phyloP scores from a whole-genome alignment of 1,284 basidiomycete genomes.

The Anthracocystis setariae region DNA sequence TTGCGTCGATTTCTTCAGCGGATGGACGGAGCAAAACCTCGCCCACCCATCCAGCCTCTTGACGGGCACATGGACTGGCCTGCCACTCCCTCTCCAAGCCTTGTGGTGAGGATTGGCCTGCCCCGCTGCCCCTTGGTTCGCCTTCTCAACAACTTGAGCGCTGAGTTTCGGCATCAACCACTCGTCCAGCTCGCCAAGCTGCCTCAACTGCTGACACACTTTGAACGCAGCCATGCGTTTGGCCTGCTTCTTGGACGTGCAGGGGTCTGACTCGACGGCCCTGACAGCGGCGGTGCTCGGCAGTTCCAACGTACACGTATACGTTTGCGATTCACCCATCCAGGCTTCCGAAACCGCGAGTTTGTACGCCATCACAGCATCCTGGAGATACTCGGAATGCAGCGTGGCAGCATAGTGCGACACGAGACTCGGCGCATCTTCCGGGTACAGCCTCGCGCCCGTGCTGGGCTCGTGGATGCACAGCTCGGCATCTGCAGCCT shows the following conservation, averaged over 20 bases:
- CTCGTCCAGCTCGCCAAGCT: constrained; percentile 47
- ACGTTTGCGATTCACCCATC: constrained; percentile 2
- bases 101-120: constrained; percentile 25
- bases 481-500: constrained; percentile 1
- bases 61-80: constrained; percentile 21
- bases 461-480: constrained; percentile 29
- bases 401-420: constrained; percentile 42
- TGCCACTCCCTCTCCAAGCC: constrained; percentile 21
- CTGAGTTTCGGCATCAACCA: constrained; percentile 38
- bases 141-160: not conserved
- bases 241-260: constrained; percentile 38
- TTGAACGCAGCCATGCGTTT: constrained; percentile 46
- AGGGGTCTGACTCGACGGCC: constrained; percentile 22
- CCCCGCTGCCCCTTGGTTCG: not conserved
- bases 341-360: constrained; percentile 10
- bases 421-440: constrained; percentile 41
- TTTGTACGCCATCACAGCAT: constrained; percentile 28
- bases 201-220: constrained; percentile 36
- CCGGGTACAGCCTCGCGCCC: constrained; percentile 41
- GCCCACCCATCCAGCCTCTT: constrained; percentile 36
- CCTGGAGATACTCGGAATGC: constrained; percentile 27
- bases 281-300: constrained; percentile 35
- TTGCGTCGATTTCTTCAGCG: not conserved
- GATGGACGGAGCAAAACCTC: not conserved
- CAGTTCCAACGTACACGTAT: constrained; percentile 22